Evolutionary conservation across 331 rosid genomes (phyloP).

Genomic region (Malus hybrid): DNA sequence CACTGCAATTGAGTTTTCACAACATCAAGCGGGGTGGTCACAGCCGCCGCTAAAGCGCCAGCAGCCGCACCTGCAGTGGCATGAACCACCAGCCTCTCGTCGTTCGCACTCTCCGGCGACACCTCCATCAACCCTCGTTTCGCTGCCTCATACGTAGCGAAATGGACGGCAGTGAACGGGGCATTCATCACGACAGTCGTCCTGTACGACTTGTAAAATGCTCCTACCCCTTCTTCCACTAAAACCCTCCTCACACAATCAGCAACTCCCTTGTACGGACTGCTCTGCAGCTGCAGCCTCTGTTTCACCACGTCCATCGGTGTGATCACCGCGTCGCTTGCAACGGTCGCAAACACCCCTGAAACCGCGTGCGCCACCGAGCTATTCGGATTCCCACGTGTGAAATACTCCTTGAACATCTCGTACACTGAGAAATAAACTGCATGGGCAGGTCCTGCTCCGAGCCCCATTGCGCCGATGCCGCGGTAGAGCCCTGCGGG

Average conservation of each 20-base stretch:
- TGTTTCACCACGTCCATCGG: slow-evolving; percentile 56
- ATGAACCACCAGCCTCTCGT: slow-evolving; percentile 28
- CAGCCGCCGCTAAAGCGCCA: slow-evolving; percentile 32
- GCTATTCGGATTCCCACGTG: slow-evolving; percentile 19
- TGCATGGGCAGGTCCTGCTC: slow-evolving; percentile 41
- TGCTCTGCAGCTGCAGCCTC: slow-evolving; percentile 40
- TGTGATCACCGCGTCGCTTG: slow-evolving; percentile 46
- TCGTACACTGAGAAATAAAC: slow-evolving; percentile 39
- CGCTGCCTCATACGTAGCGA: slow-evolving; percentile 31
- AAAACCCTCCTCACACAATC: slow-evolving; percentile 42
- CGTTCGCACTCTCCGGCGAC: slow-evolving; percentile 12
- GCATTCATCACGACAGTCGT: slow-evolving; percentile 44
- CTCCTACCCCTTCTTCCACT: slow-evolving; percentile 43
- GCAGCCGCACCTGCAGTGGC: slow-evolving; percentile 37
- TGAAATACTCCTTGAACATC: slow-evolving; percentile 15
- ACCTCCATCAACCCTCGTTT: slow-evolving; percentile 25
- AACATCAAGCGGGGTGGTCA: slow-evolving; percentile 38
- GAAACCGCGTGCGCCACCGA: slow-evolving; percentile 16
- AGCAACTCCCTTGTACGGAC: slow-evolving; percentile 40
- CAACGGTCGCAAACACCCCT: slow-evolving; percentile 33
- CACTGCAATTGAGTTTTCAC: slow-evolving; percentile 40
- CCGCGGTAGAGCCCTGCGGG: slow-evolving; percentile 26
- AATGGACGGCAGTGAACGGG: slow-evolving; percentile 32
- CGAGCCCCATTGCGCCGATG: slow-evolving; percentile 35
- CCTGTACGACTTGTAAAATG: slow-evolving; percentile 37